phyloP scores from a whole-genome alignment of 73 alveolate species.

The Stentor coeruleus region DNA sequence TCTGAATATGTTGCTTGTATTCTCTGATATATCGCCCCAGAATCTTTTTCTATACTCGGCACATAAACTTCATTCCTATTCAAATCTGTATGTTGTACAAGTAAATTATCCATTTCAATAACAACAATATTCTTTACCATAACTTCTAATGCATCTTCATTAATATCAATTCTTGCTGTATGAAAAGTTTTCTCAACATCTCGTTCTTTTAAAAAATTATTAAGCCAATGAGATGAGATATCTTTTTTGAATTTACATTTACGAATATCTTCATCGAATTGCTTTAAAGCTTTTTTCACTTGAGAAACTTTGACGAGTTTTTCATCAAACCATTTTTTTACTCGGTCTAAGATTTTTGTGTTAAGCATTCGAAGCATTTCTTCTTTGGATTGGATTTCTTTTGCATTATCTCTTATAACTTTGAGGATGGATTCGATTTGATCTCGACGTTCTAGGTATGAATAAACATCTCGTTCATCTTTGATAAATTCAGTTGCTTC shows the following conservation, averaged over 20 bases:
- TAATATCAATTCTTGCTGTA: not conserved
- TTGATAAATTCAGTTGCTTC: conserved; percentile 2
- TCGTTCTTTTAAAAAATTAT: not conserved
- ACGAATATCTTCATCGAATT: conserved; percentile 5
- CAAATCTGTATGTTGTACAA: not conserved
- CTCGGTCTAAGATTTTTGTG: not conserved
- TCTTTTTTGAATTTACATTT: not conserved
- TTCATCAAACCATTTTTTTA: conserved; percentile 10
- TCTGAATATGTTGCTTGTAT: not conserved
- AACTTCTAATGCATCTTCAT: not conserved
- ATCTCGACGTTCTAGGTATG: conserved; percentile 6
- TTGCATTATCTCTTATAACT: not conserved
- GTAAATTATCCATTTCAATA: not conserved
- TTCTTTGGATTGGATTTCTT: not conserved
- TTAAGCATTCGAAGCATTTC: not conserved
- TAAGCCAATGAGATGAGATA: not conserved
- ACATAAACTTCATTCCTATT: not conserved
- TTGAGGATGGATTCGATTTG: not conserved
- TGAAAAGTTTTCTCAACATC: not conserved
- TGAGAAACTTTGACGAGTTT: not conserved
- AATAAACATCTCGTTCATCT: not conserved
- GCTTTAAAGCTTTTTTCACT: not conserved
- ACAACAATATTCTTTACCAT: not conserved
- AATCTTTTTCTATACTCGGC: not conserved
- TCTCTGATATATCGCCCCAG: not conserved